Evolutionary conservation across 2,329 filamentous ascomycete species (phyloP).

Genomic region (Aspergillus sp.): DNA sequence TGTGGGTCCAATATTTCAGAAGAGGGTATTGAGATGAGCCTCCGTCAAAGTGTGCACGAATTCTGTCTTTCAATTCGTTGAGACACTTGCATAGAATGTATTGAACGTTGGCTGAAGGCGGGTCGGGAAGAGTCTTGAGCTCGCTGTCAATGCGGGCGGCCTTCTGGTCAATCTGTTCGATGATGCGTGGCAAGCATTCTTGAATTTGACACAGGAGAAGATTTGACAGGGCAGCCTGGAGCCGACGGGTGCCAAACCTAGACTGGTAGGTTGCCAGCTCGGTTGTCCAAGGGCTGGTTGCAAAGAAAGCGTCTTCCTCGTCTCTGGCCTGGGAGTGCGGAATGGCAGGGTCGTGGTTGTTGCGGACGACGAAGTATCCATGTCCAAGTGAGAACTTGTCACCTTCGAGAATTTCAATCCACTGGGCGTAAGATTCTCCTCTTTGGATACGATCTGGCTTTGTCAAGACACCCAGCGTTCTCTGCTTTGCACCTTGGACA

Average conservation of each 20-base stretch:
- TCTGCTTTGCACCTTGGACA: conserved; percentile 51
- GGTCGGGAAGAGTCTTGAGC: conserved; percentile 62
- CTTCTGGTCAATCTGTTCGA: conserved; percentile 44
- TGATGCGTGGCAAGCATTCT: conserved; percentile 33
- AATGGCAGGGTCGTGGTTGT: conserved; percentile 44
- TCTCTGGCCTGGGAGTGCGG: conserved; percentile 48
- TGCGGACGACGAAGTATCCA: conserved; percentile 77
- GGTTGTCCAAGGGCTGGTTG: conserved; percentile 45
- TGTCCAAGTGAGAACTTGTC: conserved; percentile 63
- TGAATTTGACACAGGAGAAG: conserved; percentile 50
- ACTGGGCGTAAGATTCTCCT: conserved; percentile 55
- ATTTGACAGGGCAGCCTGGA: conserved; percentile 50
- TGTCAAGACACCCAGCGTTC: conserved; percentile 75
- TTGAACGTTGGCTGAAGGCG: conserved; percentile 64
- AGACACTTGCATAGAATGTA: conserved; percentile 63
- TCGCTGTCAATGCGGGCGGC: conserved; percentile 54
- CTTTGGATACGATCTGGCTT: conserved; percentile 73
- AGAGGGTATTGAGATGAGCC: conserved; percentile 43
- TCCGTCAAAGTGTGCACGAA: conserved; percentile 56
- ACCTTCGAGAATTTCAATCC: conserved; percentile 63
- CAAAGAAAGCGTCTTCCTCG: conserved; percentile 54
- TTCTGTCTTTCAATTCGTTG: conserved; percentile 53
- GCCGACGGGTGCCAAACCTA: conserved; percentile 53
- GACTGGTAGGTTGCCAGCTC: conserved; percentile 37
- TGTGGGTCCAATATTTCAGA: conserved; percentile 41